Evolutionary conservation across 2,329 filamentous ascomycete genomes (phyloP), one percentile per base, ranked within the genome.

Genomic region (Diaporthe capsici): DNA sequence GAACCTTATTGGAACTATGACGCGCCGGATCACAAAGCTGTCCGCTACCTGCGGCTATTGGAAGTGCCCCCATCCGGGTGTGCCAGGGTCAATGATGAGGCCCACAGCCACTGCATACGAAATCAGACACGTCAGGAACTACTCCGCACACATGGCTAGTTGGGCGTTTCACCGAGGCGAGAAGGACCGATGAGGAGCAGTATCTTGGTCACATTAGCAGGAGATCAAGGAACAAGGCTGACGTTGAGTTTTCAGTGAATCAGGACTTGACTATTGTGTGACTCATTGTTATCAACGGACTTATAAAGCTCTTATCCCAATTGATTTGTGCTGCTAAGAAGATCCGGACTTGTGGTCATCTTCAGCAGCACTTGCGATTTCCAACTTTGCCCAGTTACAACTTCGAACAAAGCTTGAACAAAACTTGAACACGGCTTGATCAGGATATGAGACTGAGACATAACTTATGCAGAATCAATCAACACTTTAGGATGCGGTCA

Each of bases 41-140:
- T 25, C 22, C 58, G 58, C 58, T 44, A 42, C 28, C 37, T 51
- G 42, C 61, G 44, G 61, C 57, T 60, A 60, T 2, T 39, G 20
- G 34, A 42, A 39, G 9, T n/a, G 15, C 17, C 1, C 12, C 5
- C 22, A 6, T 60, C 22, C 34, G 0, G 22, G 34, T 13, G 13
- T 55, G 4, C 51, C 51, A 42, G 34, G 20, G 37, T 61, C 7
- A 1, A 28, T 1, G 12, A 42, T 8, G 20, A 51, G 61, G 20
- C 20, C 61, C 61, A 67, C 61, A 25, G 28, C 20, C 61, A 51
- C 10, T 67, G 28, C 61, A 25, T 67, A 9, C 37, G 9, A 9
- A 34, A 15, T 34, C 42, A 42, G 28, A 49, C 61, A 67, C 61
- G 61, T 67, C 61, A 67, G 44, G 44, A 67, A 34, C 2, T 25